Base-by-base conservation (phyloP, 345 rosid species). In the Linum tenue region DNA sequence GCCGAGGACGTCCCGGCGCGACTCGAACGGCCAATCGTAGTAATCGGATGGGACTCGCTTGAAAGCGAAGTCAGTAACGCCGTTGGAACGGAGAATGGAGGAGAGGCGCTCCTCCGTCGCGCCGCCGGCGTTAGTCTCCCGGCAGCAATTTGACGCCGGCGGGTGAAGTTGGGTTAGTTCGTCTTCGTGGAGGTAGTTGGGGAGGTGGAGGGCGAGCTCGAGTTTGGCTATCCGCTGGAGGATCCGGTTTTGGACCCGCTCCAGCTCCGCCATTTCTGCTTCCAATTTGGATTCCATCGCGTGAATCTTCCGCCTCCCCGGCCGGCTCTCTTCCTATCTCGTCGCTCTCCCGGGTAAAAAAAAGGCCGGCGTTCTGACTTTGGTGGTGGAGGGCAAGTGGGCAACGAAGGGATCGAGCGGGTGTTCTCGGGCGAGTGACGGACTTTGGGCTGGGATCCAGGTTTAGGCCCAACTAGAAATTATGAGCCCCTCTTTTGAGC, bases 21-120 rank as follows among this genome's bases (percentile, higher is more conserved):
- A 75, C 70, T 94, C 89, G 16, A 88, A 74, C 53, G 95, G 59
- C 83, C 91, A 77, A 31, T 88, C 86, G 74, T 90, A 94, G 78
- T 94, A 94, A 69, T 90, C 83, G 0, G 79, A 5, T 10, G 92
- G 67, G 11, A 84, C 91, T 65, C 82, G 74, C 69, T 81, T 81
- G 82, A 90, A 90, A 39, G 36, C 57, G 80, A 94, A 88, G 63
- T 80, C 83, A 3, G 37, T 69, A 59, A 83, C 83, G 67, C 84
- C 86, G 37, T 71, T 80, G 35, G 85, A 78, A 12, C 79, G 76
- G 72, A 88, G 88, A 63, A 87, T 84, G 64, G 71, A 48, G 57
- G 86, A 86, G 72, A 94, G 89, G 57, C 95, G 83, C 71, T 80
- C 70, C 60, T 75, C 89, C 43, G 84, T 80, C 69, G 66, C 73